A percentile compares a stretch with the other conserved stretches of the same genome.
These are phyloP conservation scores for Aspergillus novoparasiticus DNA, from an alignment of 2,329 filamentous ascomycete species.

Conservation along the genomic window DNA sequence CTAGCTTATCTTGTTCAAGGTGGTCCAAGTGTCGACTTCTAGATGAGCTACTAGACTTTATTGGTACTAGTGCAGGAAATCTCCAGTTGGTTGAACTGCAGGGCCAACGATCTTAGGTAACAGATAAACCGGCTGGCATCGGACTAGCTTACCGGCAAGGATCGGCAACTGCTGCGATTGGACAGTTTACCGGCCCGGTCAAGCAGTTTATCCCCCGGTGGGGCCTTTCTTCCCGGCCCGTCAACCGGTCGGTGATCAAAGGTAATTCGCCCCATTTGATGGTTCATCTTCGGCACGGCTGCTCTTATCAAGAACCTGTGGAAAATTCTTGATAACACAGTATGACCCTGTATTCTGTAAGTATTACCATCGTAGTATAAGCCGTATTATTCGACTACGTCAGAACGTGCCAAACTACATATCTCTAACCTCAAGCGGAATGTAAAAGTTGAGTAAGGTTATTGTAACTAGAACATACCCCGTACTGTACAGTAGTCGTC, in stretches of 20 bases:
- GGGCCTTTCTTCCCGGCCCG: background rate
- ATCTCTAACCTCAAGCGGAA: background rate
- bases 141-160: background rate
- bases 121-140: background rate
- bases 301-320: background rate
- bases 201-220: slow-evolving; percentile 2
- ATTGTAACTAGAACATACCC: background rate
- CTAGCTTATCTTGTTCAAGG: background rate
- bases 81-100: background rate
- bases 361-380: background rate
- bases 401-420: background rate
- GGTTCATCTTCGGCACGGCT: background rate
- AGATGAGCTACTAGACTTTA: background rate
- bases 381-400: background rate
- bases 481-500: background rate
- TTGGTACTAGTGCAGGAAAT: background rate
- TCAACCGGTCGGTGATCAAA: slow-evolving; percentile 1
- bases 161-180: background rate
- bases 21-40: background rate
- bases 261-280: background rate
- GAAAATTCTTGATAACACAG: background rate
- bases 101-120: background rate
- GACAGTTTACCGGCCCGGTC: slow-evolving; percentile 3
- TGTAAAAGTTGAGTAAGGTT: background rate
- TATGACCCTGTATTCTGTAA: background rate